These are phyloP conservation scores for Talaromyces albobiverticillius DNA, from an alignment of 2,329 filamentous ascomycete genomes.

Conservation along the genomic window DNA sequence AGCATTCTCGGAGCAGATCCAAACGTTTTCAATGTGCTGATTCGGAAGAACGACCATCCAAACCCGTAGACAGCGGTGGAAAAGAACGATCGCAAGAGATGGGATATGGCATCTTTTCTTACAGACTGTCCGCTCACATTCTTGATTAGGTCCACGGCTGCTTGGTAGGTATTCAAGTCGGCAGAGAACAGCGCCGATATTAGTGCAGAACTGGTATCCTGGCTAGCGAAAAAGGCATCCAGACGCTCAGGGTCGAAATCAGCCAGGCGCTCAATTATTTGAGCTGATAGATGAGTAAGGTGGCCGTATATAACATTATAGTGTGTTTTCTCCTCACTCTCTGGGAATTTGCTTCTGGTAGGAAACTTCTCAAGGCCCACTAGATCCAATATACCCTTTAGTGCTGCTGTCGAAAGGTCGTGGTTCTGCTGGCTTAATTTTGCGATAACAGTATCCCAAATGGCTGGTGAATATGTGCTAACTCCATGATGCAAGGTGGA, in stretches of 20 bases:
- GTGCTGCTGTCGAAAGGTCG: conserved; percentile 70
- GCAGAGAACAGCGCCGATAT: conserved; percentile 79
- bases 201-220: conserved; percentile 67
- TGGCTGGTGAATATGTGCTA: conserved; percentile 66
- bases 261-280: conserved; percentile 73
- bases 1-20: conserved; percentile 59
- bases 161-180: conserved; percentile 73
- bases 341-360: conserved; percentile 44
- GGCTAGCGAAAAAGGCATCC: conserved; percentile 65
- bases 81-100: conserved; percentile 58
- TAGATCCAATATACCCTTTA: conserved; percentile 68
- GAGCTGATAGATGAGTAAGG: conserved; percentile 62
- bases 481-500: conserved; percentile 64
- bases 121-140: conserved; percentile 69
- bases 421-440: conserved; percentile 65
- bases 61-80: conserved; percentile 56
- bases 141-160: conserved; percentile 79
- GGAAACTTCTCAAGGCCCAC: conserved; percentile 73
- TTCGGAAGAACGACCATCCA: conserved; percentile 54
- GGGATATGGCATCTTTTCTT: conserved; percentile 59
- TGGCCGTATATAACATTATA: conserved; percentile 74
- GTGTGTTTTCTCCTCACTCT: conserved; percentile 55
- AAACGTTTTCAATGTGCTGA: conserved; percentile 58
- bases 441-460: conserved; percentile 75
- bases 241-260: conserved; percentile 71